These are phyloP conservation scores for Calonectria naviculata DNA, from an alignment of 2,329 filamentous ascomycete genomes.

Conservation along the genomic window DNA sequence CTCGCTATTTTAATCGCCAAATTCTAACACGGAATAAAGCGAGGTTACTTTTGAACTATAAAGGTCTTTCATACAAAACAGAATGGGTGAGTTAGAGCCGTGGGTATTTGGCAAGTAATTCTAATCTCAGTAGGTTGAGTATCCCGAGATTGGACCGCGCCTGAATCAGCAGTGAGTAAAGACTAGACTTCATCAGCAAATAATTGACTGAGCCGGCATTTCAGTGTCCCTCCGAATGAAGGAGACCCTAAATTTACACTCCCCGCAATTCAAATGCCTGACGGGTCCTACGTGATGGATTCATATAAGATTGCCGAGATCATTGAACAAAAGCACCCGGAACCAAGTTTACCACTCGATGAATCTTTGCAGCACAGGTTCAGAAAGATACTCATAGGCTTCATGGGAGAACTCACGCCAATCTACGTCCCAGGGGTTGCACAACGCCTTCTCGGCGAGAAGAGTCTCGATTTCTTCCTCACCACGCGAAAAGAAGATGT, in stretches of 20 bases:
- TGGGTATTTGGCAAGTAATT: fast-evolving
- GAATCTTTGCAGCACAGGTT: conserved; percentile 18
- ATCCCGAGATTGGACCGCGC: conserved; percentile 25
- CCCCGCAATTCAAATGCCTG: conserved; percentile 64
- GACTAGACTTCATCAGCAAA: fast-evolving
- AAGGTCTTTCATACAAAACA: conserved; percentile 25
- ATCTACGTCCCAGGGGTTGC: conserved; percentile 30
- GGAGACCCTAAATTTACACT: conserved; percentile 32
- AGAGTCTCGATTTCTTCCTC: conserved; percentile 29
- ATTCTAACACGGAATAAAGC: background rate
- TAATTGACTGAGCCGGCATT: background rate
- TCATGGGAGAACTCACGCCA: conserved; percentile 26
- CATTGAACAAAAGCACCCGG: conserved; percentile 69
- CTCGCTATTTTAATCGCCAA: fast-evolving
- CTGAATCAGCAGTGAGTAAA: conserved; percentile 18
- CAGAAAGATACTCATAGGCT: conserved; percentile 8
- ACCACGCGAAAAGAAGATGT: conserved; percentile 22
- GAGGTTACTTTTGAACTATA: conserved; percentile 30
- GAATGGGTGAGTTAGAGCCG: conserved; percentile 21
- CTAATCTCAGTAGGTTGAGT: conserved; percentile 24
- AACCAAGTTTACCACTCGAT: conserved; percentile 47
- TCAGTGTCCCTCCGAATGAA: conserved; percentile 22
- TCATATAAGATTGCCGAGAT: conserved; percentile 67
- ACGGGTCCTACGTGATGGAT: conserved; percentile 71
- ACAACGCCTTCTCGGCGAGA: conserved; percentile 16